These are phyloP conservation scores for Naegleria fowleri DNA, from an alignment of 208 protist species.

Conservation along the genomic window DNA sequence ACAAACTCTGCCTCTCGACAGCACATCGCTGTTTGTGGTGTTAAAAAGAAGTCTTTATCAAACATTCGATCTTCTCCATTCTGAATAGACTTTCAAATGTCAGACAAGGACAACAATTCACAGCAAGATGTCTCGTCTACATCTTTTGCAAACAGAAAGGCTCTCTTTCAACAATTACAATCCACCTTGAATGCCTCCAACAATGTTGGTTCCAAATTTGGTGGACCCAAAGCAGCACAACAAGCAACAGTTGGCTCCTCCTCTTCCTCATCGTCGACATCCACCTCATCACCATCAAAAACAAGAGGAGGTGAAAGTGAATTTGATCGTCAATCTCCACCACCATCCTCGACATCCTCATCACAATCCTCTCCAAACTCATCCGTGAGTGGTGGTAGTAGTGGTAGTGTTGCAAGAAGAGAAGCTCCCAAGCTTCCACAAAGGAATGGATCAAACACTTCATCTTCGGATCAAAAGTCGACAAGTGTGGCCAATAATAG, in stretches of 20 bases:
- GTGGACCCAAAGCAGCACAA: background rate
- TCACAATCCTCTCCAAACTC: background rate
- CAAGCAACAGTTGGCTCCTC: background rate
- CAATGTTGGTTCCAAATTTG: background rate
- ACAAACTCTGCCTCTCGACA: too few relatives aligned
- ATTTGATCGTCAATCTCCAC: too few relatives aligned
- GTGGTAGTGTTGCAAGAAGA: too few relatives aligned
- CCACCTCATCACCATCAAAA: background rate
- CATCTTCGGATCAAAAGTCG: too few relatives aligned
- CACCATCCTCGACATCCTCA: too few relatives aligned
- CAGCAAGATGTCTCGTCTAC: background rate
- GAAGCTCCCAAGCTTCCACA: background rate
- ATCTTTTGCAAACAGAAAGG: background rate
- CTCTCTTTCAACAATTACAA: background rate
- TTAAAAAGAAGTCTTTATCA: too few relatives aligned
- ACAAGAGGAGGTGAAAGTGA: background rate
- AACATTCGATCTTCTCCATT: too few relatives aligned
- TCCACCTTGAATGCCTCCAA: background rate
- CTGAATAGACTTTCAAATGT: too few relatives aligned
- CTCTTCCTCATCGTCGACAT: background rate
- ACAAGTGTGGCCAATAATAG: too few relatives aligned
- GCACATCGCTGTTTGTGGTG: too few relatives aligned
- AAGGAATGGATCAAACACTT: background rate
- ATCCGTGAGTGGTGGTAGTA: too few relatives aligned
- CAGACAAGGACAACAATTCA: background rate